These are phyloP conservation scores for Solanum gracilifrons DNA, from an alignment of 257 asterid species.

Conservation along the genomic window DNA sequence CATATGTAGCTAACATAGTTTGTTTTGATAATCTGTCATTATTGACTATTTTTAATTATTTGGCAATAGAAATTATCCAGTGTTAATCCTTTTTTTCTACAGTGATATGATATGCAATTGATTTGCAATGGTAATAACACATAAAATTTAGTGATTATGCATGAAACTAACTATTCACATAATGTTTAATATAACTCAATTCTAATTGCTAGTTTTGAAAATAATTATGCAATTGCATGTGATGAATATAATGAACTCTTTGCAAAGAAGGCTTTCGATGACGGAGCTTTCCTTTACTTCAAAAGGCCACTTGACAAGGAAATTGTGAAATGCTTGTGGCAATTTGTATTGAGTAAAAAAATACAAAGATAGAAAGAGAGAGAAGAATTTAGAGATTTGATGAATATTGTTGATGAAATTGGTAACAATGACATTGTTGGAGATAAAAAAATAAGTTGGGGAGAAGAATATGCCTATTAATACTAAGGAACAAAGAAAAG, in stretches of 20 bases:
- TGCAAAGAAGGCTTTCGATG: background rate
- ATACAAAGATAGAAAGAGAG: background rate
- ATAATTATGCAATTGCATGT: background rate
- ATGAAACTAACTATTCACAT: background rate
- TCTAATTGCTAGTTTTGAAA: background rate
- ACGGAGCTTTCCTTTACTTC: background rate
- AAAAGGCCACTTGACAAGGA: background rate
- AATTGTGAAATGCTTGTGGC: no score
- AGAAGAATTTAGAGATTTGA: background rate
- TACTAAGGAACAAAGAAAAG: no score
- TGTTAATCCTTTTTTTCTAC: background rate
- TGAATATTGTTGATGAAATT: background rate
- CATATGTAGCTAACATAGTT: background rate
- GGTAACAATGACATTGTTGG: no score
- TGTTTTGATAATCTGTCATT: background rate
- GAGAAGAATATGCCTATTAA: background rate
- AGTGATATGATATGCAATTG: background rate
- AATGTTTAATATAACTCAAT: background rate
- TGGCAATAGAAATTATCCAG: background rate
- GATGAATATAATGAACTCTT: background rate
- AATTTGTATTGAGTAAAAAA: background rate
- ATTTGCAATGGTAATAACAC: no score
- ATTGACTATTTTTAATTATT: background rate
- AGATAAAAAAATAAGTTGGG: background rate
- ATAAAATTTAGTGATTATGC: background rate